phyloP scores from a whole-genome alignment of 495 filamentous ascomycete species.

The Penicillium riverlandense region DNA sequence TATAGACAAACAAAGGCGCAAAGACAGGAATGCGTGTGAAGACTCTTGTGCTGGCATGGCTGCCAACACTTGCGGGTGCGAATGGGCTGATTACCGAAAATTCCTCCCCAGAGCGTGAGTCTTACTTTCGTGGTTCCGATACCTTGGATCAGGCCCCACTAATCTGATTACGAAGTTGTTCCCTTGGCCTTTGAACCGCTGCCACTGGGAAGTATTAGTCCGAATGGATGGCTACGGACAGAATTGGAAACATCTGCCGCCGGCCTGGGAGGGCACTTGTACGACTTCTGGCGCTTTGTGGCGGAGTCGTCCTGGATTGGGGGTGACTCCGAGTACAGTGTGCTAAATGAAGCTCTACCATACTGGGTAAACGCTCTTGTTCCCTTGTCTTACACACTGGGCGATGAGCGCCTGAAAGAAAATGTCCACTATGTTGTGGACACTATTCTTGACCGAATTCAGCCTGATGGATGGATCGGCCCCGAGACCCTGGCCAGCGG shows the following conservation, averaged over 20 bases:
- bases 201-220: constrained; percentile 50
- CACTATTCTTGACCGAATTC: constrained; percentile 45
- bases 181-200: constrained; percentile 40
- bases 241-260: constrained; percentile 44
- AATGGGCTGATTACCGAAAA: too few relatives aligned
- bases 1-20: too few relatives aligned
- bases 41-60: too few relatives aligned
- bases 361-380: constrained; percentile 66
- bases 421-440: constrained; percentile 44
- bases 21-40: too few relatives aligned
- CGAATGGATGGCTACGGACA: constrained; percentile 54
- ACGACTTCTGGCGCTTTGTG: constrained; percentile 54
- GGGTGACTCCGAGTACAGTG: constrained; percentile 49
- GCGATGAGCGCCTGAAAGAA: constrained; percentile 46
- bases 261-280: constrained; percentile 53
- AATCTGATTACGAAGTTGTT: constrained; percentile 11
- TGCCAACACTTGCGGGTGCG: too few relatives aligned
- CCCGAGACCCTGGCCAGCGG: constrained; percentile 39
- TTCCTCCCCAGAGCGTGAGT: not conserved
- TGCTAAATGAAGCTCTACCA: constrained; percentile 50
- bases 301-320: constrained; percentile 49
- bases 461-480: constrained; percentile 55
- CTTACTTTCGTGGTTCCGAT: too few relatives aligned
- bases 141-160: not conserved
- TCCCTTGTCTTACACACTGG: constrained; percentile 51